Percentiles rank a stretch among this genome's conserved stretches.
These are phyloP conservation scores for Pseudogymnoascus sp. DNA, from an alignment of 2,329 filamentous ascomycete genomes.

Conservation along the genomic window DNA sequence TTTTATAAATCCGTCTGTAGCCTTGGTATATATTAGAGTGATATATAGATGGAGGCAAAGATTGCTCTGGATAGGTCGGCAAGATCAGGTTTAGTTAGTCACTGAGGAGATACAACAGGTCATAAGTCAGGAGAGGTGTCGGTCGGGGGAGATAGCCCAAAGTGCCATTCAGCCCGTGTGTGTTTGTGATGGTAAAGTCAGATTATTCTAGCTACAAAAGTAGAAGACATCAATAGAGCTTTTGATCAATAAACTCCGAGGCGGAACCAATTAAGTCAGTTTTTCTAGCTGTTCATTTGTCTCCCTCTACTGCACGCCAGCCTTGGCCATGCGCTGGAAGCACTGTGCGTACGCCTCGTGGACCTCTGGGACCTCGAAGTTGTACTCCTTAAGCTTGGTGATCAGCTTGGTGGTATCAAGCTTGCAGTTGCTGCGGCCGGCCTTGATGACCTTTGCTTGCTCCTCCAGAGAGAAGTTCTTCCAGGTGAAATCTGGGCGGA, in stretches of 20 bases:
- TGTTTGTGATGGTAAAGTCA: neutral
- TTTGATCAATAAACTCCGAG: neutral
- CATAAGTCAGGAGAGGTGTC: neutral
- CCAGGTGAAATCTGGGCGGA: slow-evolving; percentile 55
- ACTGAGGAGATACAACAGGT: neutral
- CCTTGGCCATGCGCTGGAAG: slow-evolving; percentile 58
- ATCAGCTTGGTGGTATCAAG: slow-evolving; percentile 57
- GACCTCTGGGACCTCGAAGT: slow-evolving; percentile 53
- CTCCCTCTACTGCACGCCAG: slow-evolving; percentile 42
- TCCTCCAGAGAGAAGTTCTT: slow-evolving; percentile 62
- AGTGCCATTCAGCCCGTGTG: neutral
- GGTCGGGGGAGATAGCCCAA: neutral
- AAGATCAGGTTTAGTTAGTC: neutral
- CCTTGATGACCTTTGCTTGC: slow-evolving; percentile 62
- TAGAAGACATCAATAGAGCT: neutral
- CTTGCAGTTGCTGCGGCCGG: slow-evolving; percentile 60
- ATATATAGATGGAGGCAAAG: neutral
- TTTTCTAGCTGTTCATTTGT: slow-evolving; percentile 4
- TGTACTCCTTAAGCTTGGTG: slow-evolving; percentile 54
- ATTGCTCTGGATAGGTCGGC: neutral
- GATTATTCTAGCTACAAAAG: slow-evolving; percentile 11
- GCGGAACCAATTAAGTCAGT: slow-evolving; percentile 4
- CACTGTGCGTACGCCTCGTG: slow-evolving; percentile 55
- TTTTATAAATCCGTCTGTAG: neutral
- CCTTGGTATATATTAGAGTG: neutral